Evolutionary conservation across 2,329 filamentous ascomycete species (phyloP).

Genomic region (Dactylellina cionopaga): DNA sequence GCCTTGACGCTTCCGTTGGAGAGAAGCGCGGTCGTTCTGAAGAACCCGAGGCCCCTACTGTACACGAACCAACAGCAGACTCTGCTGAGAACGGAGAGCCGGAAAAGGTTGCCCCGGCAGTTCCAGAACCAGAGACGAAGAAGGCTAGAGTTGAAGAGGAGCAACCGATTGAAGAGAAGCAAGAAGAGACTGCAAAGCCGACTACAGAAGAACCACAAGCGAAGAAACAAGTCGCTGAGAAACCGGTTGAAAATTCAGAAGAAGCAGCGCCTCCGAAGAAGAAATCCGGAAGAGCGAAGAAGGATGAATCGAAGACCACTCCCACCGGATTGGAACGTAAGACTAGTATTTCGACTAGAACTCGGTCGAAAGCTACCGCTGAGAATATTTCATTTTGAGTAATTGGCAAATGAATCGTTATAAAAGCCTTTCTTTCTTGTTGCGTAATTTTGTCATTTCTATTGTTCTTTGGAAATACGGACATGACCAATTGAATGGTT

Average conservation of each 20-base stretch:
- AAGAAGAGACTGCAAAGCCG: background rate
- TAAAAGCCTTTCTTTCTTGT: background rate
- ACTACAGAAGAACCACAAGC: background rate
- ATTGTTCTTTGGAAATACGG: background rate
- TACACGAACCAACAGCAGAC: background rate
- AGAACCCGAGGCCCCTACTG: background rate
- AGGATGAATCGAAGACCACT: constrained; percentile 13
- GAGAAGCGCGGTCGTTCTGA: constrained; percentile 35
- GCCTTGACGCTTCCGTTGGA: constrained; percentile 22
- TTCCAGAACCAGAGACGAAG: constrained; percentile 36
- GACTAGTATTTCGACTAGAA: constrained; percentile 35
- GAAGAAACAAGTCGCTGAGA: background rate
- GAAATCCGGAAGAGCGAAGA: constrained; percentile 24
- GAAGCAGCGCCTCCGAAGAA: constrained; percentile 30
- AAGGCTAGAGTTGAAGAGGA: constrained; percentile 37
- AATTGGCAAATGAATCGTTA: background rate
- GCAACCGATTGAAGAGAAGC: background rate
- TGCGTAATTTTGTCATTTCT: background rate
- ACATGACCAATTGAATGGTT: background rate
- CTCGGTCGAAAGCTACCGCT: constrained; percentile 33
- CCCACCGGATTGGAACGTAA: constrained; percentile 6
- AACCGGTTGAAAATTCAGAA: constrained; percentile 1
- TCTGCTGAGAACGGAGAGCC: background rate
- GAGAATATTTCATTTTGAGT: constrained; percentile 19
- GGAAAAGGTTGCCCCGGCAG: background rate